Conservation (phyloP, 2,329 filamentous ascomycete genomes). For the Xylariales sp. region DNA sequence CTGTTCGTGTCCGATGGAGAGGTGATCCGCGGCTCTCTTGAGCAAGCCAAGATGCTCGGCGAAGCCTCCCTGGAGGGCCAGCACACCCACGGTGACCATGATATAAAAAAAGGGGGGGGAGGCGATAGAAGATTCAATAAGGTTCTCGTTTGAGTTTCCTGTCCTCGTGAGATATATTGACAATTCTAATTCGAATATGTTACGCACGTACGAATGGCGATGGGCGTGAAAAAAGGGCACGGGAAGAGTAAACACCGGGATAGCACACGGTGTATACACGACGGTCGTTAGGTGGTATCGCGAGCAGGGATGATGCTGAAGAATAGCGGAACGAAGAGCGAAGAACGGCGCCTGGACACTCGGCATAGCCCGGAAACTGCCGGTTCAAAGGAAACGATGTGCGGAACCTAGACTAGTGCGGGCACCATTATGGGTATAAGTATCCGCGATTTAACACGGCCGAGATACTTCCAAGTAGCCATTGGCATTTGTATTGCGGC, state of each 20-base stretch:
- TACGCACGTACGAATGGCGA: not conserved
- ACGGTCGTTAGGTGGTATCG: not conserved
- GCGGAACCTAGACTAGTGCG: constrained; percentile 10
- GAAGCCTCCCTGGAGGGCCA: constrained; percentile 92
- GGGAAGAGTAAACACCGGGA: not conserved
- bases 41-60: constrained; percentile 86
- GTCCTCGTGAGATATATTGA: not conserved
- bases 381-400: constrained; percentile 19
- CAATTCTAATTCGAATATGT: not conserved
- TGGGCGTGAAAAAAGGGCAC: not conserved
- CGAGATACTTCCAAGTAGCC: not conserved
- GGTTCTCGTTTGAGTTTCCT: not conserved
- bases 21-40: constrained; percentile 69
- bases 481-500: not conserved
- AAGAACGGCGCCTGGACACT: not conserved
- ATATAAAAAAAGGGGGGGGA: not conserved
- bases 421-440: constrained; percentile 1
- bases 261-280: not conserved
- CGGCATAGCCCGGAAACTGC: constrained; percentile 32
- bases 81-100: constrained; percentile 67
- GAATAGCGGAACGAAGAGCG: constrained; percentile 13
- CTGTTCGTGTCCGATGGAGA: constrained; percentile 48
- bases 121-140: not conserved
- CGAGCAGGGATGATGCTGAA: constrained; percentile 11
- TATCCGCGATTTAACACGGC: not conserved